Conservation (phyloP, 1,139 yeast genomes). For the Yamadazyma membranifaciens region DNA sequence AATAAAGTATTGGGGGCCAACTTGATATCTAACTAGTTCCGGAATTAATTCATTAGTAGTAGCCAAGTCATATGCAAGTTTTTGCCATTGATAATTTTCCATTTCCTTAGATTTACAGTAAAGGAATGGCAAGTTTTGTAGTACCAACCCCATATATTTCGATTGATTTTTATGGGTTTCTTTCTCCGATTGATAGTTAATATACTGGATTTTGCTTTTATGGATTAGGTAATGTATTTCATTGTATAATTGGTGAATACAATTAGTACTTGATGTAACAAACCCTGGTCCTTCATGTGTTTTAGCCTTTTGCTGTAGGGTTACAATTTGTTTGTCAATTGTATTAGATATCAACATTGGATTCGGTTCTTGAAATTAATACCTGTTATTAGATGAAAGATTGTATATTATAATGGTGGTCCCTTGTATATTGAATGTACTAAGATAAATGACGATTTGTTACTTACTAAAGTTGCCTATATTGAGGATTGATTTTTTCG, state of each 20-base stretch:
- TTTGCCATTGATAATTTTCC: slow-evolving; percentile 17
- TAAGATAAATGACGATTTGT: not conserved
- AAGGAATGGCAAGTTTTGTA: slow-evolving; percentile 16
- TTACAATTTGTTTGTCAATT: not conserved
- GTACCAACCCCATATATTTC: slow-evolving; percentile 9
- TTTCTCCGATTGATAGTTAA: not conserved
- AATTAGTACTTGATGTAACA: not conserved
- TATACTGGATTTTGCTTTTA: slow-evolving; percentile 2
- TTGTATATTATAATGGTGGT: not conserved
- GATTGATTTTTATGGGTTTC: slow-evolving; percentile 6
- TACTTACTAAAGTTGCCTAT: not conserved
- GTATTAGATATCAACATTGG: not conserved
- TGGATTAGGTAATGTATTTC: slow-evolving; percentile 3
- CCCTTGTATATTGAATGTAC: not conserved
- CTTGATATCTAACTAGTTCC: slow-evolving; percentile 15
- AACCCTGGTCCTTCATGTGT: not conserved
- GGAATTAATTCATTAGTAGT: slow-evolving; percentile 16
- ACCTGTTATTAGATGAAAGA: not conserved
- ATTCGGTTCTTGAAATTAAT: not conserved
- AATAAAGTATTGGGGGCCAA: slow-evolving; percentile 14
- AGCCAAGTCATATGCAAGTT: slow-evolving; percentile 17
- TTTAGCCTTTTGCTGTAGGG: not conserved
- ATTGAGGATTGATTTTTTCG: not conserved
- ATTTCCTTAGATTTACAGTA: slow-evolving; percentile 13
- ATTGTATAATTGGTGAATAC: not conserved